Percentiles rank a stretch among this genome's conserved stretches.
Evolutionary conservation across 2,329 filamentous ascomycete species (phyloP).

Genomic region (Neoascochyta sp.): DNA sequence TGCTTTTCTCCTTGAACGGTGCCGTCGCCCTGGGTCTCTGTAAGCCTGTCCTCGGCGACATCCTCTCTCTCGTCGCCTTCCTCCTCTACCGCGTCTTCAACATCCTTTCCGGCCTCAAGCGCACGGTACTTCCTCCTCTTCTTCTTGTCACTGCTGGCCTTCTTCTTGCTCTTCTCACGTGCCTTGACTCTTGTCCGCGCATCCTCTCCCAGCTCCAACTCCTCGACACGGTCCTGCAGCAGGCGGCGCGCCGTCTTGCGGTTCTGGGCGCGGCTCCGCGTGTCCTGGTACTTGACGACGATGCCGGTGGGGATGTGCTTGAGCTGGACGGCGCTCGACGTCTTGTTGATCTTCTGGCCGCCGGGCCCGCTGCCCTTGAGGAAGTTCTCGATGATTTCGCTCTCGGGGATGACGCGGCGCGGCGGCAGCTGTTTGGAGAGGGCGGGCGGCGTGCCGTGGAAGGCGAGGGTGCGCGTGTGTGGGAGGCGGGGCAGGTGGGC

Average conservation of each 20-base stretch:
- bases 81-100: conserved; percentile 66
- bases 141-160: conserved; percentile 78
- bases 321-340: conserved; percentile 87
- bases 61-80: too few relatives aligned
- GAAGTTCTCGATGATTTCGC: conserved; percentile 78
- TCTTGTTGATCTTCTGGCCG: conserved; percentile 99
- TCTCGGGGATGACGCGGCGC: conserved; percentile 69
- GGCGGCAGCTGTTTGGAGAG: conserved; percentile 53
- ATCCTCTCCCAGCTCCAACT: conserved; percentile 65
- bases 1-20: too few relatives aligned
- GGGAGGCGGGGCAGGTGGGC: conserved; percentile 14
- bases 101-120: conserved; percentile 7
- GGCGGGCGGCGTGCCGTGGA: conserved; percentile 5
- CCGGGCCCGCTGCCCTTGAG: conserved; percentile 89
- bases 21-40: too few relatives aligned
- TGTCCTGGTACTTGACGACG: conserved; percentile 91
- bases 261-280: conserved; percentile 81
- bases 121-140: conserved; percentile 67
- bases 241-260: conserved; percentile 76
- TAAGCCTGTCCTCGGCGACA: too few relatives aligned
- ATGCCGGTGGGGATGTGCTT: conserved; percentile 87
- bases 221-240: conserved; percentile 74
- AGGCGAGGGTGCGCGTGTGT: conserved; percentile 11
- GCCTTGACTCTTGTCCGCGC: conserved; percentile 64
- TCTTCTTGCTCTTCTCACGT: conserved; percentile 61